Conservation (phyloP, 2,329 filamentous ascomycete species). For the Penicillium sp. region DNA sequence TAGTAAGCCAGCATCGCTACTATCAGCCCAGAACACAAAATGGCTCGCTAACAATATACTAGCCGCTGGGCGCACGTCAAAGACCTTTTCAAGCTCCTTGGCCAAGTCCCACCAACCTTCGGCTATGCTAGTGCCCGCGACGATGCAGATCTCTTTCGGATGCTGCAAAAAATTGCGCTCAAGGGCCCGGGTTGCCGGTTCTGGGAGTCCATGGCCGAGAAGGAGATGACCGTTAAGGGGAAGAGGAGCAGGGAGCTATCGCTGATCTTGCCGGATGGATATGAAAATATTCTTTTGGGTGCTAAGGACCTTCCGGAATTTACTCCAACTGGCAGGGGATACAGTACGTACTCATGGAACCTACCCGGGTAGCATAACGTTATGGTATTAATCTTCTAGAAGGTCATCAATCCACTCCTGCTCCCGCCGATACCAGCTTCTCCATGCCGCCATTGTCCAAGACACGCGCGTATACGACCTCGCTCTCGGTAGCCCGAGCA, state of each 20-base stretch:
- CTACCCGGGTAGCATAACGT: background rate
- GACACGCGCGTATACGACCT: background rate
- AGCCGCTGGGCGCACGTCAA: conserved; percentile 7
- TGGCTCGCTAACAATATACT: background rate
- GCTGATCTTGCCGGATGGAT: conserved; percentile 3
- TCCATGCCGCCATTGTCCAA: background rate
- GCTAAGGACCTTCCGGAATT: background rate
- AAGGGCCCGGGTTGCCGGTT: conserved; percentile 2
- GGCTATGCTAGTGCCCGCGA: background rate
- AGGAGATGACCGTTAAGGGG: conserved; percentile 7
- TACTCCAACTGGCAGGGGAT: background rate
- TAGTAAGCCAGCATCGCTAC: conserved; percentile 10
- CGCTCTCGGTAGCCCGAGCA: background rate
- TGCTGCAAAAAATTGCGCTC: conserved; percentile 3
- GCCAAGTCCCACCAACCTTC: background rate
- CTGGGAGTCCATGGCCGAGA: conserved; percentile 13
- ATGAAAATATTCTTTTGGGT: background rate
- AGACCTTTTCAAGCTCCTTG: conserved; percentile 6
- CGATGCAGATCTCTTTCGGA: conserved; percentile 4
- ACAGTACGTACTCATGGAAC: background rate
- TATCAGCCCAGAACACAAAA: background rate
- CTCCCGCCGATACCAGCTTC: background rate
- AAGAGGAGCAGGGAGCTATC: conserved; percentile 4
- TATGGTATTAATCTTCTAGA: background rate
- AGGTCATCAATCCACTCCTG: background rate